Evolutionary conservation across 176 grass and related monocot genomes (phyloP), one percentile per base, ranked within the genome.

Genomic region (Themeda triandra): DNA sequence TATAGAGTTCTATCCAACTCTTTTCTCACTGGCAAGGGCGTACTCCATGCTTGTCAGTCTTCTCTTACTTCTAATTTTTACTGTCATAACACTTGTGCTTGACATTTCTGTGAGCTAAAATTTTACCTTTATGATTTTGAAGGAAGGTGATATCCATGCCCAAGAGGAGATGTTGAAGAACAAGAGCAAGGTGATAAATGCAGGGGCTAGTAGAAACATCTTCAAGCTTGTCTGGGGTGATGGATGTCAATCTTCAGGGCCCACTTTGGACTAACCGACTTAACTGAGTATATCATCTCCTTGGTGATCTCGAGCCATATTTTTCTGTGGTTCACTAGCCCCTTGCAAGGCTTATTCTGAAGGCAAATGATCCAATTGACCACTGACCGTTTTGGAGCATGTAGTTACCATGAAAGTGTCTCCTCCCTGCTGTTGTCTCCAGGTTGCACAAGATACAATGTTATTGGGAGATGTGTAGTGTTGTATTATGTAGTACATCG

Each of bases 131-230:
- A 33, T 60, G 36, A 72, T 78, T 21, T 81, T 90, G 32, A 83
- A 95, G 96, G 93, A 89, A 69, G 91, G 87, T 15, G 48, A 94
- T 77, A 78, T 76, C 53, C 70, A 35, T 58, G 85, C 89, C 70
- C 91, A 95, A 77, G 93, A 96, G 82, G 89, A 95, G 85, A 78
- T 98, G 96, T 68, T 96, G 86, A 90, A 86, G 87, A 92, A 94
- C 49, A 89, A 86, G 82, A 88, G 74, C 80, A 75, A 63, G 29
- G 63, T 80, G 32, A 82, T 98, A 60, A 88, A 87, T 48, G 53
- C 66, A 23, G 77, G 68, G 30, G 93, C 91, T 42, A 94, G 93
- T 80, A 92, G 74, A 85, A 95, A 95, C 49, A 95, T 95, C 69
- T 98, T 93, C 81, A 93, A 92, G 65, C 85, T 92, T 68, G 60